These are phyloP conservation scores for Trichoderma oligosporum DNA, from an alignment of 2,329 filamentous ascomycete species.

Conservation along the genomic window DNA sequence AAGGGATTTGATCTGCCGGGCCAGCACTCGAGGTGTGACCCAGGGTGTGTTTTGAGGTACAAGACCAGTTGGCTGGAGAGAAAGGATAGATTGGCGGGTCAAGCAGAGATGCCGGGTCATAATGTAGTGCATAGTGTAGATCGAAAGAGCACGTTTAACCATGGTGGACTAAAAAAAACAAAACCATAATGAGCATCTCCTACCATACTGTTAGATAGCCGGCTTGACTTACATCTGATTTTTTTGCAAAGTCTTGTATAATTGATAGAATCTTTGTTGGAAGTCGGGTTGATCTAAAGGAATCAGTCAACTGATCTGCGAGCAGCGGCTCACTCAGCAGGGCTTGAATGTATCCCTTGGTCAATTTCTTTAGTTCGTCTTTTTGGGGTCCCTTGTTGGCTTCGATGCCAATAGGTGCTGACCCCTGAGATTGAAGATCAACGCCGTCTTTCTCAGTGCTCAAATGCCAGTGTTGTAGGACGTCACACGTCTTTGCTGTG, in stretches of 20 bases:
- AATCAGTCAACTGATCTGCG: slow-evolving; percentile 49
- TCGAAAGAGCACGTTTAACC: slow-evolving; percentile 50
- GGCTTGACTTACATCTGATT: slow-evolving; percentile 39
- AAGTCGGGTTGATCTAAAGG: slow-evolving; percentile 42
- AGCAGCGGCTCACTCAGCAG: slow-evolving; percentile 47
- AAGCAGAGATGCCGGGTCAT: slow-evolving; percentile 54
- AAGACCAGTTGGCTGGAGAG: slow-evolving; percentile 40
- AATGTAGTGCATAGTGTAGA: slow-evolving; percentile 56
- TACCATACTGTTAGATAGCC: neutral
- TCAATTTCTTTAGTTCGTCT: slow-evolving; percentile 44
- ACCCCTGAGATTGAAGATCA: slow-evolving; percentile 39
- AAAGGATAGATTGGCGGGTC: slow-evolving; percentile 41
- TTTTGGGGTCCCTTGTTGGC: slow-evolving; percentile 39
- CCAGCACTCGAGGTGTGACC: slow-evolving; percentile 52
- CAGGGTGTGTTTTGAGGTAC: slow-evolving; percentile 43
- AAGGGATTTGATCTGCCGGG: slow-evolving; percentile 55
- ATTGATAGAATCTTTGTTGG: slow-evolving; percentile 46
- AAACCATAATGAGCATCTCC: neutral
- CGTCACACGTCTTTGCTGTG: slow-evolving; percentile 45
- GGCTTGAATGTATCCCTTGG: slow-evolving; percentile 48
- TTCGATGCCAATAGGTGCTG: slow-evolving; percentile 51
- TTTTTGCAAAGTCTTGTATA: slow-evolving; percentile 46
- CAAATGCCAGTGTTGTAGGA: slow-evolving; percentile 51
- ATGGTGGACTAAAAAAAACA: slow-evolving; percentile 39
- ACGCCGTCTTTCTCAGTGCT: slow-evolving; percentile 36